Percentiles rank a stretch among this genome's conserved stretches.
phyloP scores from a whole-genome alignment of 345 rosid species.

The Dimocarpus longan region DNA sequence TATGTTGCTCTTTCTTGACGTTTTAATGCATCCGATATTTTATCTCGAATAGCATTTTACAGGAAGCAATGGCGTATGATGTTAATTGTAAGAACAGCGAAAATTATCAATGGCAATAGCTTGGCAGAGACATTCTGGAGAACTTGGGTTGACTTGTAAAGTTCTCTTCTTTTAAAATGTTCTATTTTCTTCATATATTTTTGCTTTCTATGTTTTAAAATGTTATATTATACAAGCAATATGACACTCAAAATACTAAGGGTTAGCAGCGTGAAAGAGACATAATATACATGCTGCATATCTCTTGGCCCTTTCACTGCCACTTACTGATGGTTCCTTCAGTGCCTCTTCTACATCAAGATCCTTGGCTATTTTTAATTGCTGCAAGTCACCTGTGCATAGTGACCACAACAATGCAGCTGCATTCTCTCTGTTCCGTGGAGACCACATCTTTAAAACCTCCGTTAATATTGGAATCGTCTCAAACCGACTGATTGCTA shows the following conservation, averaged over 20 bases:
- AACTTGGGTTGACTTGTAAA: slow-evolving; percentile 43
- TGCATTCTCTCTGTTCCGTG: slow-evolving; percentile 91
- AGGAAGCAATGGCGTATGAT: slow-evolving; percentile 99
- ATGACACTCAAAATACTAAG: not conserved
- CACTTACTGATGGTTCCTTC: slow-evolving; percentile 74
- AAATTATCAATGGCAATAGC: slow-evolving; percentile 69
- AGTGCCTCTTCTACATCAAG: slow-evolving; percentile 69
- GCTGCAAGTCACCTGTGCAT: slow-evolving; percentile 64
- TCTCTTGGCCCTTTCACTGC: slow-evolving; percentile 96
- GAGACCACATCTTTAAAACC: slow-evolving; percentile 80
- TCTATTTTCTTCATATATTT: too few relatives aligned
- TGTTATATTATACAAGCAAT: not conserved
- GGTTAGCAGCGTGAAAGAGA: slow-evolving; percentile 49
- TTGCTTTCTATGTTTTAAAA: too few relatives aligned
- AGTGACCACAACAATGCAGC: slow-evolving; percentile 81
- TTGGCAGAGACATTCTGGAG: slow-evolving; percentile 66
- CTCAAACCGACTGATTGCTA: slow-evolving; percentile 70
- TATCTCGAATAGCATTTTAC: slow-evolving; percentile 5
- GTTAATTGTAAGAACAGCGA: slow-evolving; percentile 78
- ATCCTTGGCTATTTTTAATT: slow-evolving; percentile 64
- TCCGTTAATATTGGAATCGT: slow-evolving; percentile 74
- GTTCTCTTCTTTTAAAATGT: not conserved
- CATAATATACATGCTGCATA: slow-evolving; percentile 76
- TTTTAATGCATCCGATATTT: too few relatives aligned
- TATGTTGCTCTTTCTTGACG: too few relatives aligned